Evolutionary conservation across 768 basidiomycete species (phyloP), one percentile per base, ranked within the genome.

Genomic region (Pulveroboletus sp.): DNA sequence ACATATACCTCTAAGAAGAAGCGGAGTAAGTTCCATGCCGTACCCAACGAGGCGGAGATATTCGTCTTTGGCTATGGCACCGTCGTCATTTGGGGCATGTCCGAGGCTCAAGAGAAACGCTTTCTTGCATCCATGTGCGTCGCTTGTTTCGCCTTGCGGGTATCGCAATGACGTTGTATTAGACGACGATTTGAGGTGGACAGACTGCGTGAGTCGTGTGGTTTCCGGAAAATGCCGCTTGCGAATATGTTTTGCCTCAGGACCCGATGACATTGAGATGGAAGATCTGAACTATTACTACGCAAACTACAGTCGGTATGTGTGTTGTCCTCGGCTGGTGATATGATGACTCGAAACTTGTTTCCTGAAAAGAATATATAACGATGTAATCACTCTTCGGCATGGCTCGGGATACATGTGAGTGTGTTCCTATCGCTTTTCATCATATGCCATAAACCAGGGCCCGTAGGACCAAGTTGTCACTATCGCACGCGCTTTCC

Each of bases 11-110:
- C 64, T 42, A 76, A 72, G 60, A 67, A 72, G 64, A 84, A 78
- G 60, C 77, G 77, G 51, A 84, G 79, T 63, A 85, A 84, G 67
- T 88, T 86, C 61, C 69, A 85, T 57, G 76, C 82, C 25, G 74
- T 79, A 31, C 75, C 82, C 6, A 78, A 76, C 27, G 84, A 86
- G 55, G 87, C 89, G 9, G 94, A 97, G 68, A 87, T 97, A 46
- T 97, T 95, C 66, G 70, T 97, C 55, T 97, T 97, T 68, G 81
- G 87, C 53, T 97, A 95, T 63, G 94, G 94, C 12, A 94, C 91
- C 0, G 89, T 95, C 23, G 94, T 97, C 21, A 90, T 95, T 43
- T 97, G 94, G 94, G 94, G 94, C 21, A 97, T 97, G 94, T 86
- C 90, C 33, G 92, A 97, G 64, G 74, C 82, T 6, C 90, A 97